Evolutionary conservation across 345 rosid genomes (phyloP), one percentile per base, ranked within the genome.

Genomic region (Eucalyptus marginata): DNA sequence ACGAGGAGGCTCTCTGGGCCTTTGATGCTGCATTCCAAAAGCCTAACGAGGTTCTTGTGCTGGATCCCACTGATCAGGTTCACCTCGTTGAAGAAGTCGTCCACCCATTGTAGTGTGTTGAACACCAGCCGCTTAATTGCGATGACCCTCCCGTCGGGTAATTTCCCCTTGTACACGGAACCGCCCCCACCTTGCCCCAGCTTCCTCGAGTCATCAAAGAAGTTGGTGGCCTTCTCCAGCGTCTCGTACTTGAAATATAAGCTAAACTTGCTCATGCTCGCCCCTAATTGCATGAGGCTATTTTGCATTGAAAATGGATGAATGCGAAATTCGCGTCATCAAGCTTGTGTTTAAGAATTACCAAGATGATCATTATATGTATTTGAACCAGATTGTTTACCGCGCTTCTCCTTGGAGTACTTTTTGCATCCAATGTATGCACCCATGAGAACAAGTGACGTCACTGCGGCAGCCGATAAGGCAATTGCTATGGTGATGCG

Each of bases 1-100:
- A 96, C 96, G 33, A 96, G 93, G 91, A 96, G 96, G 91, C 99
- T 95, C 58, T 96, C 96, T 0, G 96, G 98, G 56, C 99, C 99
- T 94, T 96, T 96, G 50, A 95, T 95, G 91, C 97, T 95, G 89
- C 99, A 97, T n/a, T 98, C 99, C 86, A 97, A 89, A 36, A 97
- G 95, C 87, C 91, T 92, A 25, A 95, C 96, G 50, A 97, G 93
- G 91, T 95, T 96, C 92, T 91, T 88, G 92, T 97, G 98, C 76
- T 93, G 92, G 86, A 95, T 93, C 52, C 94, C 94, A 51, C 92
- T 95, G 88, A 95, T 97, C 90, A 95, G 71, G 89, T 95, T 94
- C 46, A 96, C 97, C 92, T 97, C 98, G 86, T 96, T 96, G 88
- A 95, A 97, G 95, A 97, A 97, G 52, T 94, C 93, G 90, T 96